Evolutionary conservation across 2,329 filamentous ascomycete genomes (phyloP), one percentile per base, ranked within the genome.

Genomic region (Sarocladiaceae sp.): DNA sequence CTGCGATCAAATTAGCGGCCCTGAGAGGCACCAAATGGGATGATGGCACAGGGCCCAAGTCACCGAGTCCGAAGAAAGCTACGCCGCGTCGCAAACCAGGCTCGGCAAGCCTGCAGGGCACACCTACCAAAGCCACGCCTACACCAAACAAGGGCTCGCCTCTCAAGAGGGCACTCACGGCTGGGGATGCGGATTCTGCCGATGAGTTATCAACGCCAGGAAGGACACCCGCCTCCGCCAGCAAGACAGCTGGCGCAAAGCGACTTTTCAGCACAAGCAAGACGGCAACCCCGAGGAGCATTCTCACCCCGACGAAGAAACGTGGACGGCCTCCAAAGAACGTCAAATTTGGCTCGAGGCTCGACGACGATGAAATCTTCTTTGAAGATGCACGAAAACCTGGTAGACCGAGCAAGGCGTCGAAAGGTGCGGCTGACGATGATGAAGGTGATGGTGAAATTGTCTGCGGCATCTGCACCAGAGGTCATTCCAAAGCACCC

Each of bases 401-500:
- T 51, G 56, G 37, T 47, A 54, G 49, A 21, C 49, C 33, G 3
- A 24, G 43, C 53, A 66, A 50, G 40, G 33, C 37, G 18, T 51
- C 54, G 33, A 58, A 60, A 21, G 49, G 51, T 15, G 26, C 13
- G 21, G 40, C 19, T 3, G 54, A 60, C 13, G 53, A 57, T 10
- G 55, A 60, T 15, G 61, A 64, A 10, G 59, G 58, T 9, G 63
- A 65, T 3, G 72, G 78, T 34, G 76, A 78, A 15, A 74, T 78
- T 45, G 66, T 76, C 0, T 83, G 80, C 52, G 65, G 62, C 15
- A 67, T 83, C 27, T 83, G 80, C 56, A 66, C 63, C 29, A 73
- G 73, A 45, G 72, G 75, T 0, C 71, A 82, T 48, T 82, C 78
- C 0, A 65, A 71, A 27, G 61, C 68, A 2, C 74, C 74, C 1